A percentile compares a stretch with the other conserved stretches of the same genome.
Evolutionary conservation across 331 rosid genomes (phyloP).

Genomic region (Quercus phellos): DNA sequence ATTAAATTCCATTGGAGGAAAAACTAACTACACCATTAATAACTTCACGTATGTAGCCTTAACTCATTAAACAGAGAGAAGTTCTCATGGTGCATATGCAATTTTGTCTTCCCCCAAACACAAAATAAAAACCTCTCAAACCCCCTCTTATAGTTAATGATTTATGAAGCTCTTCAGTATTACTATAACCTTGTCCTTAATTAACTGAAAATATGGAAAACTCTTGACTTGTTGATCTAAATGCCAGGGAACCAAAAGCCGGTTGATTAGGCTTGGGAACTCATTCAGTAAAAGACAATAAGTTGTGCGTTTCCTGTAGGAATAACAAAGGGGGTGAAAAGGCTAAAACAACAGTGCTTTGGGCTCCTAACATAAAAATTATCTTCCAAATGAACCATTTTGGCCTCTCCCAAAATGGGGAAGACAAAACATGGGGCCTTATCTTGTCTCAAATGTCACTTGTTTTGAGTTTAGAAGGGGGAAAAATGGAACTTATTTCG

Average conservation of each 20-base stretch:
- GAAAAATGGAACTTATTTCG: background rate
- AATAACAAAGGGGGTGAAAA: background rate
- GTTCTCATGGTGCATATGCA: background rate
- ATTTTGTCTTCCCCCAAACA: background rate
- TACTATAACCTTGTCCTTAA: background rate
- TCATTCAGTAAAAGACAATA: background rate
- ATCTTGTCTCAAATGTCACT: background rate
- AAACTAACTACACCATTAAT: background rate
- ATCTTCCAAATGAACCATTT: background rate
- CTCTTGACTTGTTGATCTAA: background rate
- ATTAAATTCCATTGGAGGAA: background rate
- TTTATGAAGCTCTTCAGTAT: background rate
- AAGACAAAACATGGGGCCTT: background rate
- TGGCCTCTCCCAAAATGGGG: background rate
- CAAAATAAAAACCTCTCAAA: background rate
- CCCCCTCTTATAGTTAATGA: background rate
- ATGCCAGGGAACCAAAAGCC: background rate
- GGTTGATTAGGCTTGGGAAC: background rate
- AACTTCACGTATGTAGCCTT: background rate
- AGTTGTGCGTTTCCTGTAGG: background rate
- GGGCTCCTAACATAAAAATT: background rate
- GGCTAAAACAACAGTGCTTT: background rate
- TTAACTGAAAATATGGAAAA: background rate
- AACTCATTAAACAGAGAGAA: background rate
- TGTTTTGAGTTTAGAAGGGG: background rate